Conservation (phyloP, 371 early-diverging fungal species). For the Encephalitozoon intestinalis region DNA sequence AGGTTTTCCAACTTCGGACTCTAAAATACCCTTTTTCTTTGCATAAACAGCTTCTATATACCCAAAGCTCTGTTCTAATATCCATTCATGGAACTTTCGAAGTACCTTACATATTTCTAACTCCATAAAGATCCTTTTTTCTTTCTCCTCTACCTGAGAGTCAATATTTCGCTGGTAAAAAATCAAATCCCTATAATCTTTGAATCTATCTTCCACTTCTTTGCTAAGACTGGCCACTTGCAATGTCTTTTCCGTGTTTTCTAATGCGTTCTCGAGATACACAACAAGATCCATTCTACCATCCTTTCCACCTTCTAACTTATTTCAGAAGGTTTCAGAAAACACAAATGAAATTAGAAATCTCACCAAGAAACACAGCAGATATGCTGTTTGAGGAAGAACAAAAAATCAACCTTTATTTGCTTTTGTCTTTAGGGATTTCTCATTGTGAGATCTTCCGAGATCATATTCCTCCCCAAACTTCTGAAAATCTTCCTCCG, state of each 20-base stretch:
- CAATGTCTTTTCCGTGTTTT: not conserved
- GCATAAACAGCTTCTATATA: not conserved
- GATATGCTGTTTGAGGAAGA: not conserved
- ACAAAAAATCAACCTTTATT: constrained; percentile 1
- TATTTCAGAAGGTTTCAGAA: not conserved
- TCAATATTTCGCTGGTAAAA: not conserved
- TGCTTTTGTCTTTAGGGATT: constrained; percentile 4
- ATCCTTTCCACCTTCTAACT: not conserved
- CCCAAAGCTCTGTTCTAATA: not conserved
- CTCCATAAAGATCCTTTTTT: not conserved
- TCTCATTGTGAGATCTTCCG: constrained; percentile 28
- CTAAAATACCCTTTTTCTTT: not conserved
- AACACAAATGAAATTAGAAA: not conserved
- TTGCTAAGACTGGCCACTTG: not conserved
- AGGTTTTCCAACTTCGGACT: not conserved
- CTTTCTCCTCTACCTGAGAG: not conserved
- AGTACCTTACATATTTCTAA: not conserved
- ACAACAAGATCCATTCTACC: not conserved
- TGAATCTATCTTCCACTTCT: not conserved
- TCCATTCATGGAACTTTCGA: not conserved
- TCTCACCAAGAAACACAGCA: not conserved
- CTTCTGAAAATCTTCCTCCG: constrained; percentile 15
- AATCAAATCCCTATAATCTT: not conserved
- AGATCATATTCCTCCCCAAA: constrained; percentile 47
- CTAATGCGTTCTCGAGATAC: not conserved